Percentiles rank a stretch among this genome's conserved stretches.
These are phyloP conservation scores for Talaromyces sp. DNA, from an alignment of 2,329 filamentous ascomycete species.

Conservation along the genomic window DNA sequence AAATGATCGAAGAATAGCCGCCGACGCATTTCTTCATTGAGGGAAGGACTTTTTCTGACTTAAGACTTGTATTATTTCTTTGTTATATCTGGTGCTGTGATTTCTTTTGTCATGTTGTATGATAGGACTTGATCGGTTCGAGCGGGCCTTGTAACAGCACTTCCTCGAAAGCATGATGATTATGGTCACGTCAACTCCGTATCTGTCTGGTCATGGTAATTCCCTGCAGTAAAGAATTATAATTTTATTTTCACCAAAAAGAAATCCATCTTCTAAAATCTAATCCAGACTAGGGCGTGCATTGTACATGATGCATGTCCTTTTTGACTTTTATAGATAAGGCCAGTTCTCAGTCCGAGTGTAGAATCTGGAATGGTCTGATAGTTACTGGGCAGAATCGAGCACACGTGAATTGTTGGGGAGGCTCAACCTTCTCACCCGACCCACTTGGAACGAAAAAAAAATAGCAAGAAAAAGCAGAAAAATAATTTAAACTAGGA, in stretches of 20 bases:
- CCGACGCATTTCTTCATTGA: neutral
- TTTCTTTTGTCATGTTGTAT: constrained; percentile 39
- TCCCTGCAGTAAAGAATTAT: neutral
- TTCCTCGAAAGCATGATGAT: constrained; percentile 28
- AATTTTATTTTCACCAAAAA: too few relatives aligned
- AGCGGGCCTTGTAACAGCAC: constrained; percentile 43
- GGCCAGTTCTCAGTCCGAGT: neutral
- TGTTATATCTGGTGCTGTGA: constrained; percentile 21
- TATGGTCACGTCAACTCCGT: constrained; percentile 10
- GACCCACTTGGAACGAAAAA: constrained; percentile 16
- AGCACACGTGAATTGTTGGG: constrained; percentile 30
- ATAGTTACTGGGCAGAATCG: constrained; percentile 28
- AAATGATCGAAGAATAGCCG: constrained; percentile 2
- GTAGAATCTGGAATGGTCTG: constrained; percentile 19
- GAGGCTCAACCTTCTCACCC: constrained; percentile 25
- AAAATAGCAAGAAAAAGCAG: neutral
- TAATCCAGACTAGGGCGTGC: too few relatives aligned
- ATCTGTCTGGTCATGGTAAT: too few relatives aligned
- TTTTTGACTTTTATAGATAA: neutral
- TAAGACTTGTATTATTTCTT: constrained; percentile 13
- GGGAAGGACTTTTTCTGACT: constrained; percentile 2
- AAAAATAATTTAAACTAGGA: neutral
- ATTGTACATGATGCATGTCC: too few relatives aligned
- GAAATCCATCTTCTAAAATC: too few relatives aligned
- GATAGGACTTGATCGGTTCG: constrained; percentile 43